These are phyloP conservation scores for Quercus phellos DNA, from an alignment of 331 rosid genomes.

Conservation along the genomic window DNA sequence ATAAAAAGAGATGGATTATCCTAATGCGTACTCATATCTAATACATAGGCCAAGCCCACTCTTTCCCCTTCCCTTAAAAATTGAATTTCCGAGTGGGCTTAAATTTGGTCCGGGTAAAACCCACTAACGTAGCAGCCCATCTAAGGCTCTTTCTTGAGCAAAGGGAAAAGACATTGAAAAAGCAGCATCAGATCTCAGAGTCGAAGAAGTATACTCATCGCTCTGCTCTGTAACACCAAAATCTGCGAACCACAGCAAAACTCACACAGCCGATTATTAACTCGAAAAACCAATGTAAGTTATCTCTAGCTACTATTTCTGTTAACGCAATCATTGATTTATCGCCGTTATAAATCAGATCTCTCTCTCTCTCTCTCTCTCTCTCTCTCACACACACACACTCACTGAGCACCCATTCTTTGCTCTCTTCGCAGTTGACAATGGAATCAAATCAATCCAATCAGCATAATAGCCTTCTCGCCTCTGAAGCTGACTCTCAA, in stretches of 20 bases:
- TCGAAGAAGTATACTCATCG: too few species aligned
- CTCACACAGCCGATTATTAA: background rate
- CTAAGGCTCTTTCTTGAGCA: slow-evolving; percentile 22
- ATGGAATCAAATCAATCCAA: slow-evolving; percentile 29
- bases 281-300: slow-evolving; percentile 4
- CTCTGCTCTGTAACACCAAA: too few species aligned
- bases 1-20: too few species aligned
- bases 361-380: too few species aligned
- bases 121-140: background rate
- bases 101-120: background rate
- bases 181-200: background rate
- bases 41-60: background rate
- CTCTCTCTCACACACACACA: too few species aligned
- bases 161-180: slow-evolving; percentile 16
- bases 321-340: background rate
- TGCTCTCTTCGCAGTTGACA: slow-evolving; percentile 3
- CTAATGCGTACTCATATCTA: background rate
- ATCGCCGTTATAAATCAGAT: background rate
- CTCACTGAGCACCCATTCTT: background rate
- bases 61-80: background rate
- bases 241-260: background rate
- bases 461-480: slow-evolving; percentile 15
- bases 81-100: too few species aligned
- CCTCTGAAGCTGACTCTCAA: slow-evolving; percentile 38
- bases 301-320: too few species aligned